These are phyloP conservation scores for Ensete glaucum DNA, from an alignment of 176 grass and related monocot genomes.

Conservation along the genomic window DNA sequence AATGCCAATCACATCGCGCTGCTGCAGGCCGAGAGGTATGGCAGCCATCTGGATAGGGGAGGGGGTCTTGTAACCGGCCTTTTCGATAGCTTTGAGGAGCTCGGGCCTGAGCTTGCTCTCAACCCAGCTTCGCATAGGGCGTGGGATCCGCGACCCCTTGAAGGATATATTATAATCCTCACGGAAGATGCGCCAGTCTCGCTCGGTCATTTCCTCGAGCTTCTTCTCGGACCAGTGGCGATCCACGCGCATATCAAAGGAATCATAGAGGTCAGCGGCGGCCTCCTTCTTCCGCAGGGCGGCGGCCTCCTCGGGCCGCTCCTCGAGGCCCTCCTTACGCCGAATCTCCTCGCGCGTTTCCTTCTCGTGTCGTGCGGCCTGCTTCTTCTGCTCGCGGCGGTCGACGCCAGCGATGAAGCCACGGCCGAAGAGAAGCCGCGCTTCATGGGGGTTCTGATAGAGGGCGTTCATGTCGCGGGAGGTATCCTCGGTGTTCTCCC, in stretches of 20 bases:
- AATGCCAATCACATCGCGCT: conserved; percentile 95
- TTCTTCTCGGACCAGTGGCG: conserved; percentile 88
- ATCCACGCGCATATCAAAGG: conserved; percentile 91
- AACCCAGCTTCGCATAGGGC: conserved; percentile 72
- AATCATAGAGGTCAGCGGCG: conserved; percentile 68
- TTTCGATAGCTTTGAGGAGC: conserved; percentile 72
- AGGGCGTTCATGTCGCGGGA: conserved; percentile 86
- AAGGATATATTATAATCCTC: conserved; percentile 96
- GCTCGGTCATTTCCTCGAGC: conserved; percentile 75
- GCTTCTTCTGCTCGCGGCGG: conserved; percentile 93
- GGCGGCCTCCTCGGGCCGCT: conserved; percentile 56
- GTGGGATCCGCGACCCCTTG: conserved; percentile 82
- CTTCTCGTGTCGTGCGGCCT: conserved; percentile 54
- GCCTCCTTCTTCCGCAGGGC: conserved; percentile 60
- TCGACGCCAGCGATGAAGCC: conserved; percentile 86
- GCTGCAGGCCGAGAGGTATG: conserved; percentile 87
- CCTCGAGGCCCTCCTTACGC: conserved; percentile 66
- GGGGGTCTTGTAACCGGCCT: conserved; percentile 68
- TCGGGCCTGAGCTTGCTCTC: conserved; percentile 82
- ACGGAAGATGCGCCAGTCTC: conserved; percentile 93
- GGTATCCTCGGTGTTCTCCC: conserved; percentile 98
- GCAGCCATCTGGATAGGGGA: conserved; percentile 96
- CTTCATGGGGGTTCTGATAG: conserved; percentile 79
- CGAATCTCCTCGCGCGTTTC: conserved; percentile 74
- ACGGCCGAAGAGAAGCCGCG: conserved; percentile 71